Percentiles rank a stretch among this genome's conserved stretches.
Conservation (phyloP, 768 basidiomycete genomes). For the Mycena alexandri region DNA sequence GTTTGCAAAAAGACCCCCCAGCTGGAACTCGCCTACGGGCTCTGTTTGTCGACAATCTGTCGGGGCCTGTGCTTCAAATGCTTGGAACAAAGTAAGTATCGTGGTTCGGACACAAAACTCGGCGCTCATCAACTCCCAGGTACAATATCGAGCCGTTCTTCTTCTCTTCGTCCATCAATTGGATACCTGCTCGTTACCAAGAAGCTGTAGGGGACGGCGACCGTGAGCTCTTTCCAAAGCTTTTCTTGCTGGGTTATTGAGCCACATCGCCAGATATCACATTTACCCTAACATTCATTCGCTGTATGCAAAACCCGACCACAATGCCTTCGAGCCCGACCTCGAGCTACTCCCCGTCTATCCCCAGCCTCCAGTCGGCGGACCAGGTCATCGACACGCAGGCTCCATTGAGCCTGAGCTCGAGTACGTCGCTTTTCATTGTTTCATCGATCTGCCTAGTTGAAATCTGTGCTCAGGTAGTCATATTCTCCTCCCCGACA, state of each 20-base stretch:
- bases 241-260: background rate
- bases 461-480: conserved; percentile 41
- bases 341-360: conserved; percentile 32
- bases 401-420: conserved; percentile 56
- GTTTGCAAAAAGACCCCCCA: conserved; percentile 45
- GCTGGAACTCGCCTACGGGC: conserved; percentile 57
- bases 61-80: conserved; percentile 65
- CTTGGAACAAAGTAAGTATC: conserved; percentile 8
- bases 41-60: conserved; percentile 64
- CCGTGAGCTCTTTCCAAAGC: conserved; percentile 45
- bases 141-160: conserved; percentile 74
- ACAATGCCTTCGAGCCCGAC: conserved; percentile 40
- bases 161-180: conserved; percentile 71
- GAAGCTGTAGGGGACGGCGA: conserved; percentile 56
- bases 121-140: conserved; percentile 38
- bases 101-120: background rate
- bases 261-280: conserved; percentile 63
- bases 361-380: conserved; percentile 29
- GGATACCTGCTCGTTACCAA: conserved; percentile 72
- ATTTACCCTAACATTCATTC: conserved; percentile 65
- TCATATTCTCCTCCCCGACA: conserved; percentile 56
- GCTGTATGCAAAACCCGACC: conserved; percentile 50
- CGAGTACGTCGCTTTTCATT: conserved; percentile 44
- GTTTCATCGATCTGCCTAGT: background rate
- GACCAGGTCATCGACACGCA: conserved; percentile 65